phyloP scores from a whole-genome alignment of 2,329 filamentous ascomycete genomes.

The Botryotinia globosa region DNA sequence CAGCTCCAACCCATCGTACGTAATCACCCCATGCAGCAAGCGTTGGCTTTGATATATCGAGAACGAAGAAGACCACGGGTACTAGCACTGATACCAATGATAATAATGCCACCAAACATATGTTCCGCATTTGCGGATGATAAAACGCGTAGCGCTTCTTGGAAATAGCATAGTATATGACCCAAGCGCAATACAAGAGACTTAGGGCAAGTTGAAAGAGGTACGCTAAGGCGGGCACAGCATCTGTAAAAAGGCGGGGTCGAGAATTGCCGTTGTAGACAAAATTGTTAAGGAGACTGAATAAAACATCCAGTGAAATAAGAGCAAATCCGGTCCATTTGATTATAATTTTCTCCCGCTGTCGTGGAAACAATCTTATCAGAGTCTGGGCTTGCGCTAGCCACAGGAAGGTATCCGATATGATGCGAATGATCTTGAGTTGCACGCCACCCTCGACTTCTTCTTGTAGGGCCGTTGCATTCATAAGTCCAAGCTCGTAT shows the following conservation, averaged over 20 bases:
- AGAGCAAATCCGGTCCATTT: constrained; percentile 97
- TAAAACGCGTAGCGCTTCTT: constrained; percentile 71
- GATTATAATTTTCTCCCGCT: constrained; percentile 96
- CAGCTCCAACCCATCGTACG: constrained; percentile 72
- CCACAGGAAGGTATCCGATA: constrained; percentile 96
- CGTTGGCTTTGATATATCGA: constrained; percentile 67
- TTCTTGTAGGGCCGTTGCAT: constrained; percentile 71
- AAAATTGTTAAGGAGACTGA: constrained; percentile 90
- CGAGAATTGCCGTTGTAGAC: constrained; percentile 56
- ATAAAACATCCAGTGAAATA: constrained; percentile 85
- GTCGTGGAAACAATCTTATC: constrained; percentile 90
- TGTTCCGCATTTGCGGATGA: constrained; percentile 69
- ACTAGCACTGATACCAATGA: constrained; percentile 65
- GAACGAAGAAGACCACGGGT: constrained; percentile 71
- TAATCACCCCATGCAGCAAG: constrained; percentile 75
- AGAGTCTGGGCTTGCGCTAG: constrained; percentile 95
- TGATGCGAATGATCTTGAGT: constrained; percentile 84
- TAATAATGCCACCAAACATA: constrained; percentile 62
- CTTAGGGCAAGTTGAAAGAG: constrained; percentile 69
- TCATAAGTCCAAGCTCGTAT: constrained; percentile 75
- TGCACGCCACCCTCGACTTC: constrained; percentile 81
- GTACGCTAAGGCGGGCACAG: constrained; percentile 77
- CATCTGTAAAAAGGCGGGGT: constrained; percentile 78
- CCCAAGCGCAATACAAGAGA: constrained; percentile 70
- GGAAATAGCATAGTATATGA: constrained; percentile 69